Evolutionary conservation across 495 filamentous ascomycete genomes (phyloP), one percentile per base, ranked within the genome.

Genomic region (Eremomyces bilateralis): DNA sequence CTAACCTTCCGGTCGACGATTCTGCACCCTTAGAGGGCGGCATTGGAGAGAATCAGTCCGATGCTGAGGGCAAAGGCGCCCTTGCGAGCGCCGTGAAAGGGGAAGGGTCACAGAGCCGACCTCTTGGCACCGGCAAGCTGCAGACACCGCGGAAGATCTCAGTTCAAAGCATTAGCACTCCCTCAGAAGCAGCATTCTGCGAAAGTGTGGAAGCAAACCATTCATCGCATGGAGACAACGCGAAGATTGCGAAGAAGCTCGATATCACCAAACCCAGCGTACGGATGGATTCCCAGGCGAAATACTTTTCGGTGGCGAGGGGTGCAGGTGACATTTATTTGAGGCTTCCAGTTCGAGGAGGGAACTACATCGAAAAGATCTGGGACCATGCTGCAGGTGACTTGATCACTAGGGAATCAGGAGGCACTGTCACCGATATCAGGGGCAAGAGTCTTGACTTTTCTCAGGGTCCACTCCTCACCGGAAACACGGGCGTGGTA

Each of bases 361-460:
- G 73, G 16, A 22, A 10, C 17, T 99, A 95, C 56, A 71, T 91
- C 58, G 88, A 99, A 64, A 99, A 99, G 65, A 95, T 99, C 43
- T 99, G 88, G 88, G 88, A 99, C 52, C 88, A 99, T 56, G 90
- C 85, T 20, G 85, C 81, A n/a, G 88, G 88, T 21, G 83, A 90
- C 40, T 54, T 99, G 34, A 84, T 99, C 44, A 83, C 93, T 8
- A 66, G 82, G 31, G 88, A 99, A 55, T 83, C 90, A 3, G 88
- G 90, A 32, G 90, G 85, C 17, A 61, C 76, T 47, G 88, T 97
- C 21, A 90, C 77, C 13, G 88, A 93, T 55, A 75, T 73, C 35
- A 65, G 71, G 40, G 84, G 85, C 29, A 70, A 72, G 45, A 58
- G 66, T 25, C 59, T 99, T 42, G 74, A 95, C 50, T 95, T 95